phyloP scores from a whole-genome alignment of 1,284 basidiomycete genomes.

The Ganoderma leucocontextum region DNA sequence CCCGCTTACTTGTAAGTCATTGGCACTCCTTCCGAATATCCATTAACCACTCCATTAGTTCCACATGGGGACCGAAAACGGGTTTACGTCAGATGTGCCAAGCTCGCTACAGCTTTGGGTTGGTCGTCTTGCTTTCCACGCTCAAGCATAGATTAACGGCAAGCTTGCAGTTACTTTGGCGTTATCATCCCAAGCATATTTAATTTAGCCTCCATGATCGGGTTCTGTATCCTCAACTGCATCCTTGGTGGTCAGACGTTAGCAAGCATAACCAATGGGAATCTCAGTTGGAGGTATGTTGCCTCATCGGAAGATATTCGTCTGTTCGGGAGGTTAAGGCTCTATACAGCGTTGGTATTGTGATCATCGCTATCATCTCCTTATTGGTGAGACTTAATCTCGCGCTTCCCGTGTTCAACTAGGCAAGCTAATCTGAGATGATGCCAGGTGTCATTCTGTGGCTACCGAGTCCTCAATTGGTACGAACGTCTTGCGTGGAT shows the following conservation, averaged over 20 bases:
- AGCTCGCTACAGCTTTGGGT: conserved; percentile 84
- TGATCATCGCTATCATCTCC: conserved; percentile 82
- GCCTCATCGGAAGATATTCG: background rate
- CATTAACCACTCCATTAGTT: conserved; percentile 48
- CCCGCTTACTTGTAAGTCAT: conserved; percentile 67
- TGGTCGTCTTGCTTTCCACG: conserved; percentile 31
- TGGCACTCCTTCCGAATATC: conserved; percentile 3
- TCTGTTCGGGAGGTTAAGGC: conserved; percentile 6
- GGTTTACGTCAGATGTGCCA: conserved; percentile 92
- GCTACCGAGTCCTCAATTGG: conserved; percentile 78
- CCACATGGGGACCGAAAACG: conserved; percentile 86
- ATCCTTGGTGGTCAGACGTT: conserved; percentile 83
- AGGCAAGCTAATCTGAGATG: background rate
- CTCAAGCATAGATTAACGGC: background rate
- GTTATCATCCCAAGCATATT: conserved; percentile 66
- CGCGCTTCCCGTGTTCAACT: too few species aligned
- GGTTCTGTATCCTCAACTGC: conserved; percentile 77
- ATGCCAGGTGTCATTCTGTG: conserved; percentile 78
- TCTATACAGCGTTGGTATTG: conserved; percentile 80
- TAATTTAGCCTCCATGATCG: conserved; percentile 69
- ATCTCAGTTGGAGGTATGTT: conserved; percentile 72
- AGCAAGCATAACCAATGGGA: conserved; percentile 69
- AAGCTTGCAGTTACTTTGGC: conserved; percentile 60
- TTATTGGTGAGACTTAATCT: conserved; percentile 62
- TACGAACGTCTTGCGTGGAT: conserved; percentile 84